Base-by-base conservation (phyloP, 768 basidiomycete genomes). In the Termitomyces sp. region DNA sequence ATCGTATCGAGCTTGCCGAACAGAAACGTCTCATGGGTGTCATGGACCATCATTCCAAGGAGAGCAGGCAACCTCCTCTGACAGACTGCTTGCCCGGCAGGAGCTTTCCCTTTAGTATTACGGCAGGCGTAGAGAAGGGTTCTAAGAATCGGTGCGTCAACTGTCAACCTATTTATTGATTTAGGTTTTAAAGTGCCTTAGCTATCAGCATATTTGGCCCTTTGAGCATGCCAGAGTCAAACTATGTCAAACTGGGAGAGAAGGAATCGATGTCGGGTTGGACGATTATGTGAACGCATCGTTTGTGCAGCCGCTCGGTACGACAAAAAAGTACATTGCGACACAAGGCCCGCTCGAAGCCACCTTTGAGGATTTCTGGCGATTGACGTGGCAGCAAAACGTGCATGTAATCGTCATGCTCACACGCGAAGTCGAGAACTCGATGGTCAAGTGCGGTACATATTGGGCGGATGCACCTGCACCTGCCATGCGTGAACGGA, bases 321-420 rank as follows among this genome's bases (percentile, higher is more conserved):
- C 95, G 0, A 78, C 74, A 33, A 84, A 85, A 69, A 82, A 88
- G 50, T 98, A 96, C 68, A 97, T 98, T 58, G 96, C 95, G 4
- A 97, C 96, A 2, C 96, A 98, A 70, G 96, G 96, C 5, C 96
- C 95, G 5, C 75, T 98, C 9, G 89, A 89, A 10, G 84, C 90
- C 30, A 98, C 96, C 0, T 96, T 87, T 70, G 77, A 79, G 5
- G 95, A 98, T 70, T 98, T 98, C 68, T 98, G 95, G 95, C 91
- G 89, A 35, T 80, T 98, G 16, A 86, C 89, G 55, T 96, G 94
- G 90, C 93, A 98, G 68, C 95, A 98, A 71, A 89, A 92, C 64
- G 91, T 97, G 0, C 88, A 90, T 62, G 92, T 97, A 52, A 93
- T 98, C 63, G 90, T 97, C 61, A 98, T 98, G 96, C 84, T 98